Evolutionary conservation across 192 early-diverging fungal species (phyloP).

Genomic region (Geranomyces michiganensis): DNA sequence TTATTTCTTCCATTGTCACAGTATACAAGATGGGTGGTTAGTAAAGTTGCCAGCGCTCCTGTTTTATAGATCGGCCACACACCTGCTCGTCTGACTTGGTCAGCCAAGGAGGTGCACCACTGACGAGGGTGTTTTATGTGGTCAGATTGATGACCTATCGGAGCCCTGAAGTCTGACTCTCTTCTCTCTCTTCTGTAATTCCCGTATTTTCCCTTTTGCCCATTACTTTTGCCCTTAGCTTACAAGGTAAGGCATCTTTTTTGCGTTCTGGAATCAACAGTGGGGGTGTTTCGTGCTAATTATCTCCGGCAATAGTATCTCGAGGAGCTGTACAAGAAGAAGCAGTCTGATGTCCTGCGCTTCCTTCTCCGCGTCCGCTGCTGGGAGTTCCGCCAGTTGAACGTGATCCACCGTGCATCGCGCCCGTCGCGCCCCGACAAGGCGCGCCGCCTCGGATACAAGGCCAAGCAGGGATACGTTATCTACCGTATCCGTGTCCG

Average conservation of each 20-base stretch:
- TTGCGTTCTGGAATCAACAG: neutral
- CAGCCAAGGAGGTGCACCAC: constrained; percentile 13
- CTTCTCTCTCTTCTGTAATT: constrained; percentile 10
- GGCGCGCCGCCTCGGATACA: constrained; percentile 99
- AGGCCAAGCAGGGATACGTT: constrained; percentile 99
- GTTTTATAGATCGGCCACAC: constrained; percentile 40
- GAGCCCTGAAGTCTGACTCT: constrained; percentile 14
- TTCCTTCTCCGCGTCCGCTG: constrained; percentile 97
- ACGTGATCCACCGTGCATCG: constrained; percentile 97
- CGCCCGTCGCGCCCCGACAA: constrained; percentile 98
- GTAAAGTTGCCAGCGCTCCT: constrained; percentile 16
- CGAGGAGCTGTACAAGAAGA: constrained; percentile 96
- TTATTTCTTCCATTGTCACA: constrained; percentile 16
- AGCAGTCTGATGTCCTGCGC: constrained; percentile 99
- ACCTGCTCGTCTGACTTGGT: neutral
- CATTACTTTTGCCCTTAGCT: constrained; percentile 22
- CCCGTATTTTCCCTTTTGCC: neutral
- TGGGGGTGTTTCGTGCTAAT: neutral
- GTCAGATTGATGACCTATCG: constrained; percentile 37
- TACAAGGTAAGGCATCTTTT: constrained; percentile 35
- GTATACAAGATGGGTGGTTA: constrained; percentile 40
- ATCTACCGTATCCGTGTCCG: constrained; percentile 99
- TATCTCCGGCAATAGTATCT: constrained; percentile 41
- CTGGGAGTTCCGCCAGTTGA: constrained; percentile 99
- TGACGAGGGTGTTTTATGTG: constrained; percentile 36